Evolutionary conservation across 371 early-diverging fungal species (phyloP), one percentile per base, ranked within the genome.

Genomic region (Amoeboaphelidium protococcarum): DNA sequence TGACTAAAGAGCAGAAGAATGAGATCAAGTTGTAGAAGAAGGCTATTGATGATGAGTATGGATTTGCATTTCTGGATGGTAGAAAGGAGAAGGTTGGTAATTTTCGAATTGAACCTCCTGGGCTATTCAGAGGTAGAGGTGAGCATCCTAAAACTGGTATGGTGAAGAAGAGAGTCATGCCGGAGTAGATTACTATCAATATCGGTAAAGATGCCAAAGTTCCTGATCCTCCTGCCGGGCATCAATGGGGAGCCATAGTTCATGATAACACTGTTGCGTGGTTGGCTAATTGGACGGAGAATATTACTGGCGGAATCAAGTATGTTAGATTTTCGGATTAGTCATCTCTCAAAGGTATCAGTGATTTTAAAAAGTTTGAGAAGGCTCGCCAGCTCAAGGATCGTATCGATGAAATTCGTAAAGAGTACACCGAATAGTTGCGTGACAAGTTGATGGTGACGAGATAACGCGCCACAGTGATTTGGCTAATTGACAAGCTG

Each of bases 271-370:
- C 75, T 1, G 88, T 87, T 26, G 83, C 87, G 16, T 95, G 96
- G 96, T 65, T 95, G 26, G 96, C 96, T 2, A 87, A 71, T 25
- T 95, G 96, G 96, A 88, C 83, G 54, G 94, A 92, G 55, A 90
- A 87, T 59, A 78, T 95, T 43, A 91, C 87, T 58, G 77, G 71
- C 13, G 67, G 65, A 43, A 71, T 68, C 56, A 95, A 95, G 58
- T 95, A 95, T 59, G 86, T 95, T 16, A 86, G 86, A 53, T 67
- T 92, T 57, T 81, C 85, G 0, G 88, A 87, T 2, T 77, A 69
- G 21, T 84, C 84, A 45, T 74, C 85, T n/a, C 67, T 87, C 58
- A 95, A 95, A 57, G 91, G 89, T 13, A 78, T 80, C 59, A 86
- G 87, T 52, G 96, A 95, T 51, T 58, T 83, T 60, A 78, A 80